A percentile compares a stretch with the other conserved stretches of the same genome.
These are phyloP conservation scores for Bidens hawaiensis DNA, from an alignment of 140 eudicot genomes.

Conservation along the genomic window DNA sequence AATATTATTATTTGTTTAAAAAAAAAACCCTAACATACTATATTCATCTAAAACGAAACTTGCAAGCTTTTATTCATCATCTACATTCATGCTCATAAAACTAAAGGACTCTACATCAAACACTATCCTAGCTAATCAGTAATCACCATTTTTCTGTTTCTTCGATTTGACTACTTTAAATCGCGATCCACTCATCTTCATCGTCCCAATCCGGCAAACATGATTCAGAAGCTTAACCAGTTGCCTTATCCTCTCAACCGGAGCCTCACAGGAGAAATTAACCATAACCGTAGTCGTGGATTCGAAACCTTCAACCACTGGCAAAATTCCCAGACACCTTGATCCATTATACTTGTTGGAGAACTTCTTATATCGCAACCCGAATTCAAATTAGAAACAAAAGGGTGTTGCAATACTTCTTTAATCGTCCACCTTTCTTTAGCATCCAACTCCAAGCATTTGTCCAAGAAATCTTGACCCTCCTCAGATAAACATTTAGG, in stretches of 20 bases:
- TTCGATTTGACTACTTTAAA: slow-evolving; percentile 29
- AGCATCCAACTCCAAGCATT: slow-evolving; percentile 30
- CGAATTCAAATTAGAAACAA: slow-evolving; percentile 21
- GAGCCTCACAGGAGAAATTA: slow-evolving; percentile 15
- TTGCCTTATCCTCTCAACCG: slow-evolving; percentile 41
- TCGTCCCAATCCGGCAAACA: slow-evolving; percentile 41
- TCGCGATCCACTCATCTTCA: slow-evolving; percentile 65
- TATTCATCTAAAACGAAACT: not conserved
- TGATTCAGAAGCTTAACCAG: slow-evolving; percentile 21
- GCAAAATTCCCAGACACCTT: slow-evolving; percentile 56
- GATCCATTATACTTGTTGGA: slow-evolving; percentile 75
- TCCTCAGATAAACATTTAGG: slow-evolving; percentile 32
- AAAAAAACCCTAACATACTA: slow-evolving; percentile 18
- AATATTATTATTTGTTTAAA: too few species aligned
- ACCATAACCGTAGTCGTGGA: too few species aligned
- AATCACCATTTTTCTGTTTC: not conserved
- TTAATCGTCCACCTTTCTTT: slow-evolving; percentile 43
- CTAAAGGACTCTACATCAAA: slow-evolving; percentile 13
- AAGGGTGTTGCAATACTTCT: slow-evolving; percentile 41
- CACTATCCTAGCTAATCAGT: slow-evolving; percentile 4
- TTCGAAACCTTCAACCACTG: slow-evolving; percentile 25
- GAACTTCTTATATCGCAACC: slow-evolving; percentile 33
- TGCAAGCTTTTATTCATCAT: slow-evolving; percentile 16
- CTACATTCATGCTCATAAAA: not conserved
- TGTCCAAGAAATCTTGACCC: slow-evolving; percentile 37